phyloP scores from a whole-genome alignment of 805 yeast genomes.

The Saccharomyces paradoxus region DNA sequence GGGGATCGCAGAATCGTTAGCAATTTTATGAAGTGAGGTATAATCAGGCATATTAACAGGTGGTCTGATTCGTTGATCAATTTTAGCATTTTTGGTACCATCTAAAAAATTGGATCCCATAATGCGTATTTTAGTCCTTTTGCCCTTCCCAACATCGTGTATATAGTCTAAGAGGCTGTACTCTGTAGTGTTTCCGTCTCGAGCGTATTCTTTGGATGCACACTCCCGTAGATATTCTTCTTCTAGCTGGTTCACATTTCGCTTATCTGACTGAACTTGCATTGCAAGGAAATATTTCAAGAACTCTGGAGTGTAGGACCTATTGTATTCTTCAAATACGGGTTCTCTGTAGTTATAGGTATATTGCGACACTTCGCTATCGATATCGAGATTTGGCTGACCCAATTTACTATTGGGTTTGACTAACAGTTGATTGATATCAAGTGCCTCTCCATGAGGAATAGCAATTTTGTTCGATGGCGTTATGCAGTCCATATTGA shows the following conservation, averaged over 20 bases:
- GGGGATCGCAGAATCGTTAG: not conserved
- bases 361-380: constrained; percentile 15
- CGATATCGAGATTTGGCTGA: constrained; percentile 8
- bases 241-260: constrained; percentile 20
- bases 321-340: constrained; percentile 27
- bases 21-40: not conserved
- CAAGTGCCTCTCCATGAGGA: constrained; percentile 70
- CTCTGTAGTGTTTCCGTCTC: constrained; percentile 5
- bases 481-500: constrained; percentile 82
- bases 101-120: constrained; percentile 10
- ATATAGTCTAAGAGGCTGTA: constrained; percentile 22
- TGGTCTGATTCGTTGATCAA: not conserved
- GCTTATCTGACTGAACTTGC: constrained; percentile 24
- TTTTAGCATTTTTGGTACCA: not conserved
- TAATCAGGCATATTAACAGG: not conserved
- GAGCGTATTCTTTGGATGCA: constrained; percentile 8
- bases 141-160: constrained; percentile 14
- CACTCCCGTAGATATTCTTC: constrained; percentile 16
- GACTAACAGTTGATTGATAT: constrained; percentile 46
- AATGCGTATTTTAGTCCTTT: constrained; percentile 14
- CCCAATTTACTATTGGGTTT: constrained; percentile 27
- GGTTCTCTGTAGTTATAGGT: constrained; percentile 23
- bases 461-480: constrained; percentile 72
- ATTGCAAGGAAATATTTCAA: constrained; percentile 21
- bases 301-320: constrained; percentile 19